phyloP scores from a whole-genome alignment of 768 basidiomycete genomes.

The Rubroboletus satanas region DNA sequence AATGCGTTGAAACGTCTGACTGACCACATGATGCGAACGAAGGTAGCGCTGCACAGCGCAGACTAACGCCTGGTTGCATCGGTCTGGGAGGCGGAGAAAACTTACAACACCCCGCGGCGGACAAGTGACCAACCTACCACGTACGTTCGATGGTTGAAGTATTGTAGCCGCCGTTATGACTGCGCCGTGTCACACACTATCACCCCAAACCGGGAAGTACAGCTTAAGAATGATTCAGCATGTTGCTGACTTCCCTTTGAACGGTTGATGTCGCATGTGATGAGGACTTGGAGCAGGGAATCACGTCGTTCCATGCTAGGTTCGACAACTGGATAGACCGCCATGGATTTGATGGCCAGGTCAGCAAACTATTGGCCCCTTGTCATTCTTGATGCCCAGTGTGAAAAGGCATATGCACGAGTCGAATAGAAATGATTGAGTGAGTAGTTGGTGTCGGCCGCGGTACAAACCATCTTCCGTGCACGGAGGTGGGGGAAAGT shows the following conservation, averaged over 20 bases:
- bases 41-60: neutral
- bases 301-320: neutral
- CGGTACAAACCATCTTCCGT: neutral
- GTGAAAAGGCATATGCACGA: neutral
- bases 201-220: neutral
- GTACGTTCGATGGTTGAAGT: neutral
- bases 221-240: neutral
- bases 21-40: neutral
- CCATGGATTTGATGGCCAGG: neutral
- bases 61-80: neutral
- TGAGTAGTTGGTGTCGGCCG: too few species aligned
- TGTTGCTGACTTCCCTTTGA: neutral
- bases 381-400: too few species aligned
- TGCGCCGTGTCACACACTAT: neutral
- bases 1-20: neutral
- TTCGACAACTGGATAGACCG: too few species aligned
- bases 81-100: neutral
- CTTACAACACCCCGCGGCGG: neutral
- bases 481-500: neutral
- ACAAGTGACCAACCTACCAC: neutral
- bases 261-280: neutral
- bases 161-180: neutral
- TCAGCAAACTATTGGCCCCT: neutral
- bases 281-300: neutral
- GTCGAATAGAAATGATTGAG: neutral